Percentiles rank a stretch among this genome's conserved stretches.
Conservation (phyloP, 805 yeast genomes). For the Lipomyces japonicus region DNA sequence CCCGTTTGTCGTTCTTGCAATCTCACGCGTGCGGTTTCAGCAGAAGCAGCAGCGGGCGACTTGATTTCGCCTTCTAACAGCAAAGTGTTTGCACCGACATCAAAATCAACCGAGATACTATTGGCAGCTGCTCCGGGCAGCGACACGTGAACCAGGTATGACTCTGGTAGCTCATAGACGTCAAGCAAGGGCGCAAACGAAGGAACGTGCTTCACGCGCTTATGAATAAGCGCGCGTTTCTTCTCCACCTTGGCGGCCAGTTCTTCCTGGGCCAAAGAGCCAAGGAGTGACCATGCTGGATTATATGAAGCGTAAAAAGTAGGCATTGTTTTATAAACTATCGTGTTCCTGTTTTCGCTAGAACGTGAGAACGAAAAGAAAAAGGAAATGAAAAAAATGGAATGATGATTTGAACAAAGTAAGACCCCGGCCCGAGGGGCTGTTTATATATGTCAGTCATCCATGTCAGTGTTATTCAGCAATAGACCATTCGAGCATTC, state of each 20-base stretch:
- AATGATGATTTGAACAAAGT: too few relatives aligned
- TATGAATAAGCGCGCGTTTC: conserved; percentile 1
- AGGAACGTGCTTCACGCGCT: not conserved
- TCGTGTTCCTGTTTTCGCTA: too few relatives aligned
- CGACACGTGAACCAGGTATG: conserved; percentile 11
- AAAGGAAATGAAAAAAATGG: too few relatives aligned
- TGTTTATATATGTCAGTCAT: too few relatives aligned
- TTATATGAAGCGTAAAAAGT: conserved; percentile 7
- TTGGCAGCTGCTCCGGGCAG: conserved; percentile 15
- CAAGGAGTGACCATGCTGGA: conserved; percentile 7
- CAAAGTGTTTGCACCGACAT: conserved; percentile 1
- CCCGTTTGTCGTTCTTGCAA: conserved; percentile 40
- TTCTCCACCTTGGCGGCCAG: conserved; percentile 3
- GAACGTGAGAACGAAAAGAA: too few relatives aligned
- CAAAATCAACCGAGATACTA: conserved; percentile 21
- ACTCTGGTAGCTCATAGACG: conserved; percentile 12
- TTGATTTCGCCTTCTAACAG: conserved; percentile 10
- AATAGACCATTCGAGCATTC: too few relatives aligned
- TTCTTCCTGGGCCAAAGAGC: conserved; percentile 8
- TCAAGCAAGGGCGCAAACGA: conserved; percentile 11
- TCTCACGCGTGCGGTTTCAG: conserved; percentile 5
- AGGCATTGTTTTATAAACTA: too few relatives aligned
- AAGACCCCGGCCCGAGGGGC: too few relatives aligned
- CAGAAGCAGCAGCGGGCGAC: conserved; percentile 3
- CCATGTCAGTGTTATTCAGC: too few relatives aligned